Evolutionary conservation across 2,329 filamentous ascomycete genomes (phyloP).

Genomic region (Aspergillus felis): DNA sequence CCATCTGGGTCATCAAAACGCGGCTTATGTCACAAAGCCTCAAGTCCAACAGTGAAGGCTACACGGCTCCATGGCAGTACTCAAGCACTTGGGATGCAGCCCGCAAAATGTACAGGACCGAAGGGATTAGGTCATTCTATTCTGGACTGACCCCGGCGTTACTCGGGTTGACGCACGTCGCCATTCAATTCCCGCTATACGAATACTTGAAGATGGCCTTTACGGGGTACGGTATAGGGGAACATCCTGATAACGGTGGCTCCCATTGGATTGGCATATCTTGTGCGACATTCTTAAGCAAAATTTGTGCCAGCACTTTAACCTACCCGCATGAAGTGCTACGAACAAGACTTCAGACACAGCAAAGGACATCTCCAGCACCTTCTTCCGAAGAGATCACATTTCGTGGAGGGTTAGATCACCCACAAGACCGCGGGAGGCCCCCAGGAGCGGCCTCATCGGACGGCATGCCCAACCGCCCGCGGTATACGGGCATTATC

Average conservation of each 20-base stretch:
- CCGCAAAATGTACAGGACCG: slow-evolving; percentile 88
- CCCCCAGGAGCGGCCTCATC: slow-evolving; percentile 46
- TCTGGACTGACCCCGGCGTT: slow-evolving; percentile 90
- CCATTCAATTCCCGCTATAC: slow-evolving; percentile 94
- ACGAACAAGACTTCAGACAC: slow-evolving; percentile 87
- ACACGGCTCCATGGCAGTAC: slow-evolving; percentile 73
- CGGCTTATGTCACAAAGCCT: slow-evolving; percentile 88
- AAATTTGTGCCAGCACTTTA: slow-evolving; percentile 87
- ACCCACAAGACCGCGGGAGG: slow-evolving; percentile 43
- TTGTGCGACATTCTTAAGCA: slow-evolving; percentile 85
- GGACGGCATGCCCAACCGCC: slow-evolving; percentile 54
- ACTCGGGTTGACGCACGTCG: slow-evolving; percentile 88
- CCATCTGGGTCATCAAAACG: slow-evolving; percentile 99
- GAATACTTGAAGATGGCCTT: slow-evolving; percentile 89
- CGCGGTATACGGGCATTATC: slow-evolving; percentile 70
- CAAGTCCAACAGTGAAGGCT: slow-evolving; percentile 49
- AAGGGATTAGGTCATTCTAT: slow-evolving; percentile 89
- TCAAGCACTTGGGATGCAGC: slow-evolving; percentile 84
- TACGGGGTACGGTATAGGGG: slow-evolving; percentile 84
- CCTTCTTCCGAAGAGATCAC: slow-evolving; percentile 50
- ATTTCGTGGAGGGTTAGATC: slow-evolving; percentile 40
- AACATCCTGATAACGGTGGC: slow-evolving; percentile 56
- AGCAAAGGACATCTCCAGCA: slow-evolving; percentile 62
- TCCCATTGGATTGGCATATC: slow-evolving; percentile 81
- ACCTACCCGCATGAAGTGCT: slow-evolving; percentile 98